Evolutionary conservation across 352 stramenopile genomes (phyloP), one percentile per base, ranked within the genome.

Genomic region (Blastocystis hominis): DNA sequence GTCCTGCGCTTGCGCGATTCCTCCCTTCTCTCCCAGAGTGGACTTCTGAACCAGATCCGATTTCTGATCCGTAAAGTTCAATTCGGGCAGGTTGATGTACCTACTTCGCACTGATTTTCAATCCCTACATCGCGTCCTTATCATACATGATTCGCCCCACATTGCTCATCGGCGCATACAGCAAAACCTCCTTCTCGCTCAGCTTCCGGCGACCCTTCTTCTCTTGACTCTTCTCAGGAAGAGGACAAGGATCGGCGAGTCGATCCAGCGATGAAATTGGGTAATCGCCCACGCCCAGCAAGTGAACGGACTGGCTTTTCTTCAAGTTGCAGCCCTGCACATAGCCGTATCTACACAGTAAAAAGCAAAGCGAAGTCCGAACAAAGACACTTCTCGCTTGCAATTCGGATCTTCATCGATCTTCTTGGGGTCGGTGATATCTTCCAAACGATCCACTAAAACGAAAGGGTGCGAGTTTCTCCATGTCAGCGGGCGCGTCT

Each of bases 381-480:
- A 91, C 81, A 99, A 93, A 53, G 93, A 96, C 44, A 99, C 92
- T 69, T 93, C 95, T 50, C 96, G 93, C 86, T 98, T 94, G 54
- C 94, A 93, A 30, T 93, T 90, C 47, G 93, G 90, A 90, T 99
- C 95, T 30, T 94, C 93, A 86, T 97, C 93, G 72, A 98, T 92
- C 56, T 95, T 90, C 75, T 96, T 94, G 0, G 95, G 95, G 88
- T 97, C 92, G 0, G 97, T 99, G 34, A 99, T 95, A 90, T 99
- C 97, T 64, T 91, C 94, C 70, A 97, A 94, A 15, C 97, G 93
- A 90, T 99, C 97, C 5, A 96, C 95, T 1, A 99, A 89, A 88
- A 99, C 92, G 91, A 99, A 99, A 38, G 97, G 95, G 90, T 99
- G 97, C n/a, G 96, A 96, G 91, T 98, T 99, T 13, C 97, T 92